These are phyloP conservation scores for Globisporangium rhizosaccharum DNA, from an alignment of 352 stramenopile genomes.

Conservation along the genomic window DNA sequence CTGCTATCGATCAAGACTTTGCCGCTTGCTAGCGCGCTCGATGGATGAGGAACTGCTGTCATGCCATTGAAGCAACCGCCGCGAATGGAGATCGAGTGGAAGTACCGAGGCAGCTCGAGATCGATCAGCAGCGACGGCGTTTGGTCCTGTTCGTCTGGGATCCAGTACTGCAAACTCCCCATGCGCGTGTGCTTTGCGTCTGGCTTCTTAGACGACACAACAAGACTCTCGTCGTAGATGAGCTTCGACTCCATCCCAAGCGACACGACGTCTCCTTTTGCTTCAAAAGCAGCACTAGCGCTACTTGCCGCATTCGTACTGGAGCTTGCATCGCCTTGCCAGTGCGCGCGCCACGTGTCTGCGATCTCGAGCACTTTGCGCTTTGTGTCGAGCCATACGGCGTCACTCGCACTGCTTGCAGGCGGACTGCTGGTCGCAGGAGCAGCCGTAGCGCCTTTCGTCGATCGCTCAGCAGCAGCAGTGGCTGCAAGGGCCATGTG, in stretches of 20 bases:
- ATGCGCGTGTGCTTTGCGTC: slow-evolving; percentile 60
- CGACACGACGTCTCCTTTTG: slow-evolving; percentile 45
- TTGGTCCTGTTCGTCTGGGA: slow-evolving; percentile 42
- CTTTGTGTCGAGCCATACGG: slow-evolving; percentile 31
- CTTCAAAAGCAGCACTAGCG: slow-evolving; percentile 15
- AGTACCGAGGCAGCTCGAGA: slow-evolving; percentile 59
- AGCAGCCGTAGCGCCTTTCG: slow-evolving; percentile 1
- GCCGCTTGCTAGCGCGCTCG: background rate
- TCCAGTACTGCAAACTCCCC: slow-evolving; percentile 55
- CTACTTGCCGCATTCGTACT: background rate
- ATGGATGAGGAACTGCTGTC: slow-evolving; percentile 7
- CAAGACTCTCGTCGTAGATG: slow-evolving; percentile 51
- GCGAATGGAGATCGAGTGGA: slow-evolving; percentile 56
- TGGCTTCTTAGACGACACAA: slow-evolving; percentile 42
- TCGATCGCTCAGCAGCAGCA: slow-evolving; percentile 4
- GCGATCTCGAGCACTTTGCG: slow-evolving; percentile 21
- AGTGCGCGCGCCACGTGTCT: slow-evolving; percentile 29
- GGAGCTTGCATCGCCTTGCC: slow-evolving; percentile 10
- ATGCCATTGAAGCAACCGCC: slow-evolving; percentile 35
- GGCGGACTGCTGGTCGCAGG: too few relatives aligned
- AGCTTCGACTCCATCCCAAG: slow-evolving; percentile 59
- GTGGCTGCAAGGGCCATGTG: slow-evolving; percentile 13
- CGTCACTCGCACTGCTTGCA: slow-evolving; percentile 7
- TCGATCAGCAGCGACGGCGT: slow-evolving; percentile 61
- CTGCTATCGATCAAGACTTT: background rate